A percentile compares a stretch with the other conserved stretches of the same genome.
Conservation (phyloP, 1,284 basidiomycete species). For the Rhodotorula sp. region DNA sequence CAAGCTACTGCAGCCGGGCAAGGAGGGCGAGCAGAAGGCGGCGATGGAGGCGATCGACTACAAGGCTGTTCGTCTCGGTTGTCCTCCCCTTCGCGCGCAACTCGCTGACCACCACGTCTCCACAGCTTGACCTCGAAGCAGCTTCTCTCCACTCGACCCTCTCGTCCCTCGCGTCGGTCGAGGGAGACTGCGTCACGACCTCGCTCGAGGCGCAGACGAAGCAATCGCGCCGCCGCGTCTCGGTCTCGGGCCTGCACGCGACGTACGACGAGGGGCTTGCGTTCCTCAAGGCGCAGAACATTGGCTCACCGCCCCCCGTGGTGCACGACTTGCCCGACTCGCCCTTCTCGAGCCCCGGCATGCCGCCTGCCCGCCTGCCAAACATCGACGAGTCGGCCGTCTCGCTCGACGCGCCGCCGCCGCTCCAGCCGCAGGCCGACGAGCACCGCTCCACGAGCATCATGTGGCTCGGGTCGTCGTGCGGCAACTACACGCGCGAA, state of each 20-base stretch:
- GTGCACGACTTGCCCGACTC: slow-evolving; percentile 51
- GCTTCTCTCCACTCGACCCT: slow-evolving; percentile 82
- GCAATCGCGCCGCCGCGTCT: slow-evolving; percentile 27
- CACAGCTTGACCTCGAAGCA: slow-evolving; percentile 77
- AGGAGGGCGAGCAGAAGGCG: background rate
- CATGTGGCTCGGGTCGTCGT: slow-evolving; percentile 89
- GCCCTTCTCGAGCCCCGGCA: slow-evolving; percentile 64
- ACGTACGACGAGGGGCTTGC: slow-evolving; percentile 39
- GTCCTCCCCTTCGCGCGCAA: no score
- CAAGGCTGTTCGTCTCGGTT: slow-evolving; percentile 17
- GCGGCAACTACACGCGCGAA: slow-evolving; percentile 85
- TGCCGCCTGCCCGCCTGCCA: slow-evolving; percentile 72
- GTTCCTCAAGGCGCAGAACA: slow-evolving; percentile 23
- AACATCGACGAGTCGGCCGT: slow-evolving; percentile 54
- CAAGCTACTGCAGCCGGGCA: slow-evolving; percentile 43
- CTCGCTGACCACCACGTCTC: no score
- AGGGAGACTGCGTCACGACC: slow-evolving; percentile 58
- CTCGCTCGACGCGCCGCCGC: background rate
- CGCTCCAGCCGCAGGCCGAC: background rate
- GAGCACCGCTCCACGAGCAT: slow-evolving; percentile 58
- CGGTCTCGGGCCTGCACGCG: slow-evolving; percentile 35
- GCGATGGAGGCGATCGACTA: slow-evolving; percentile 52
- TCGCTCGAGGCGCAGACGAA: background rate
- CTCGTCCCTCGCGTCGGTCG: slow-evolving; percentile 63
- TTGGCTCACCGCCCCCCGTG: slow-evolving; percentile 54